These are phyloP conservation scores for Trichosporon ovoides DNA, from an alignment of 1,284 basidiomycete species.

Conservation along the genomic window DNA sequence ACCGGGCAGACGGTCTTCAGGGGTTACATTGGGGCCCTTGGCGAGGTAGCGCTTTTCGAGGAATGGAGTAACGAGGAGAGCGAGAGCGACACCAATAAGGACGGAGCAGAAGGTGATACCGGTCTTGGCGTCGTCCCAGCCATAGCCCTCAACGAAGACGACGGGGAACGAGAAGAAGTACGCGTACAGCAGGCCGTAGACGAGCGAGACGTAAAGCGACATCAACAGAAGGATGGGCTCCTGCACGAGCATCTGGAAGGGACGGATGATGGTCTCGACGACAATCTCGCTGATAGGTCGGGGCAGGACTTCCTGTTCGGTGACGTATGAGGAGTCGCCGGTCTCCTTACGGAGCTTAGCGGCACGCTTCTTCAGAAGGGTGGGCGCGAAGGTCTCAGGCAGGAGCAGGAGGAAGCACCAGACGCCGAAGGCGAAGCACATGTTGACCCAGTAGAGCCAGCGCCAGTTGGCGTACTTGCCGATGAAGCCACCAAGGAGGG, in stretches of 20 bases:
- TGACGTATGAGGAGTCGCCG: slow-evolving; percentile 40
- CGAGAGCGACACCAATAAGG: slow-evolving; percentile 64
- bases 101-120: slow-evolving; percentile 53
- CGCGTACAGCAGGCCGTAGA: slow-evolving; percentile 44
- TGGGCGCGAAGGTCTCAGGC: slow-evolving; percentile 36
- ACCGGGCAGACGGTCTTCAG: slow-evolving; percentile 61
- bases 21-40: slow-evolving; percentile 49
- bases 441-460: slow-evolving; percentile 54
- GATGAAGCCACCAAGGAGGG: slow-evolving; percentile 51
- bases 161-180: slow-evolving; percentile 46
- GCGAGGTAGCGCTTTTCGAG: slow-evolving; percentile 40
- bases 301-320: slow-evolving; percentile 40
- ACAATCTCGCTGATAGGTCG: slow-evolving; percentile 35
- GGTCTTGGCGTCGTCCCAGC: slow-evolving; percentile 49
- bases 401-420: slow-evolving; percentile 19
- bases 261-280: slow-evolving; percentile 32
- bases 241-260: slow-evolving; percentile 31
- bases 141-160: slow-evolving; percentile 38
- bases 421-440: slow-evolving; percentile 48
- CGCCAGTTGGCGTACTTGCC: slow-evolving; percentile 52
- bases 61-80: slow-evolving; percentile 49
- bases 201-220: slow-evolving; percentile 38
- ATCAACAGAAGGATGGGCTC: slow-evolving; percentile 36
- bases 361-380: slow-evolving; percentile 43
- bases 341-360: slow-evolving; percentile 36